Evolutionary conservation across 2,329 filamentous ascomycete genomes (phyloP), one percentile per base, ranked within the genome.

Genomic region (Fusarium oxysporum): DNA sequence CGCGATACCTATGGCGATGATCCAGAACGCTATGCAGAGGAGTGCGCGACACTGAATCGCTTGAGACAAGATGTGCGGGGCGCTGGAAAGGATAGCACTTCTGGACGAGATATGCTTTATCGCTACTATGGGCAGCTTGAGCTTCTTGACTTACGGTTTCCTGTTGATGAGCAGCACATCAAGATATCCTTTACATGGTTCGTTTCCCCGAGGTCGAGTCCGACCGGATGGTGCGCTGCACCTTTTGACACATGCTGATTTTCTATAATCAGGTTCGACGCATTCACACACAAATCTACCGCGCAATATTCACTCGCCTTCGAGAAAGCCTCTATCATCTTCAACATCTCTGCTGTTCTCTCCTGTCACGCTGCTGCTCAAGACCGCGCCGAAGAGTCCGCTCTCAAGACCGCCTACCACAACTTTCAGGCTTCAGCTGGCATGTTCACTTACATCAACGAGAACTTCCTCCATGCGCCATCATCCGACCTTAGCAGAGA

Each of bases 381-480:
- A 83, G 95, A 96, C 76, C 91, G 96, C 55, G 93, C 93, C 72
- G 95, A 98, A 80, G 96, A 99, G 79, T 89, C 93, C 10, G 96
- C 96, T 38, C 89, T 98, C 80, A 99, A 99, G 85, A 96, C 95
- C 19, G 94, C 96, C 23, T 99, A 98, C 81, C 96, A 99, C 82
- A 98, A 95, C 25, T 98, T 98, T 85, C 96, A 99, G 82, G 96
- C 96, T 44, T 95, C 96, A 12, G 96, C 96, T 14, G 96, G 96
- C 85, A 99, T 99, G 96, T 99, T 98, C 82, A 98, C 96, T 59
- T 99, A 99, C 79, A 99, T 99, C 85, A 99, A 99, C 83, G 96
- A 99, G 84, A 99, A 99, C 84, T 99, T 99, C 81, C 86, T 99
- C 40, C 96, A 99, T 79, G 96, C 96, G 3, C 96, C 97, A 1